Base-by-base conservation (phyloP, 441 rosid genomes). In the Bocquillonia castaneifolia region DNA sequence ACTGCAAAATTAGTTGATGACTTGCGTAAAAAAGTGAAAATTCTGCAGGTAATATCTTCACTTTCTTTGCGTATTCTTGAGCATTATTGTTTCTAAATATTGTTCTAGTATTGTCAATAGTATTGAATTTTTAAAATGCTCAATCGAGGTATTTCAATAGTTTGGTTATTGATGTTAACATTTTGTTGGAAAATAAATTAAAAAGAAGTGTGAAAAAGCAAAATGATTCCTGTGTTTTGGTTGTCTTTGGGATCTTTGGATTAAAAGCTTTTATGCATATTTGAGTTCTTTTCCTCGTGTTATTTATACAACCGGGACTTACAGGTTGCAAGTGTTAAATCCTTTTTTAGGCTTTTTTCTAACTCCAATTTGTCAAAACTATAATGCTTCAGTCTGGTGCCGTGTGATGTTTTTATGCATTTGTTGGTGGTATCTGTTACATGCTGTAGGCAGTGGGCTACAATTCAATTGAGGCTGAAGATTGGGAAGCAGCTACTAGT, bases 381-480 rank as follows among this genome's bases (percentile, higher is more conserved):
- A 20, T 15, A 20, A 40, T 45, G 39, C 54, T 17, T 25, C 34
- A 39, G 14, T 44, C 7, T 64, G 29, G 56, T 40, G 18, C 51
- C 17, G 18, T 42, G 23, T 14, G 18, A 50, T 62, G 51, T 70
- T 68, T 32, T 25, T 62, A 31, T 36, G 15, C 34, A 44, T 57
- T 25, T 55, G 31, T 52, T 58, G 48, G 56, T 31, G 23, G 53
- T 58, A 53, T 42, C 47, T 55, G 20, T 64, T 68, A 29, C 37
- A 22, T 64, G 54, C 59, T 77, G n/a, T 79, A 92, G 99, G 97
- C 97, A 57, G 98, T 92, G 54, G 97, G 97, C 64, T 95, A 95
- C 82, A 95, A 92, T 84, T 92, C 96, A 59, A 89, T 90, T 75
- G 99, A 95, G 81, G 98, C 97, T 69, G 99, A 95, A 82, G 97